Base-by-base conservation (phyloP, 768 basidiomycete genomes). In the Amanita rubescens region DNA sequence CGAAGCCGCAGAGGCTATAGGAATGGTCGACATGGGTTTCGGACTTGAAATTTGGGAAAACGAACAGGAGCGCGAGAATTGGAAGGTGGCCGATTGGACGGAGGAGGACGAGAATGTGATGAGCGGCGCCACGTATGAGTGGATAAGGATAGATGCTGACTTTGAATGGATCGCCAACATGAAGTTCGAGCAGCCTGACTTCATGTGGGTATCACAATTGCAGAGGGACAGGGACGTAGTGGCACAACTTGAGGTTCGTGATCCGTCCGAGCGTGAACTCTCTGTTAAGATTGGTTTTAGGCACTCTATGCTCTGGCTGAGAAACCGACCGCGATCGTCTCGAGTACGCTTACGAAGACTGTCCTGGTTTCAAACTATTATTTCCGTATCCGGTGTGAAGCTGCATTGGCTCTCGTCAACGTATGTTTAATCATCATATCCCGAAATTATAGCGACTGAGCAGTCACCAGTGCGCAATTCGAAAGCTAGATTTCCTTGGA, bases 101-200 rank as follows among this genome's bases (percentile, higher is more conserved):
- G 94, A 96, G 62, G 93, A 96, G 59, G 94, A 98, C 55, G 94
- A 96, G 63, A 84, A 87, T 55, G 75, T 79, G 39, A 95, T 98
- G 91, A 85, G 87, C 35, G 90, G 90, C 15, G 94, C 95, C 57
- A 95, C 93, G 3, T 99, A 97, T 68, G 96, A 99, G 69, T 99
- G 95, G 95, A 98, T 99, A 55, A 77, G 96, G 57, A 90, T 98
- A 78, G 96, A 99, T 64, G 94, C 96, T 14, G 96, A 99, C 65
- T 94, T 96, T 67, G 96, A 99, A 71, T 99, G 96, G 96, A 89
- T 98, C 51, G 88, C 91, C n/a, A 79, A 78, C 35, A 80, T 97
- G 57, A 84, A 83, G 57, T 98, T 95, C 58, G 89, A 94, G 48
- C 93, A 97, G 71, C 92, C 91, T 39, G 94, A 94, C 72, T 98